Conservation (phyloP, 2,329 filamentous ascomycete species). For the Fusarium sp. region DNA sequence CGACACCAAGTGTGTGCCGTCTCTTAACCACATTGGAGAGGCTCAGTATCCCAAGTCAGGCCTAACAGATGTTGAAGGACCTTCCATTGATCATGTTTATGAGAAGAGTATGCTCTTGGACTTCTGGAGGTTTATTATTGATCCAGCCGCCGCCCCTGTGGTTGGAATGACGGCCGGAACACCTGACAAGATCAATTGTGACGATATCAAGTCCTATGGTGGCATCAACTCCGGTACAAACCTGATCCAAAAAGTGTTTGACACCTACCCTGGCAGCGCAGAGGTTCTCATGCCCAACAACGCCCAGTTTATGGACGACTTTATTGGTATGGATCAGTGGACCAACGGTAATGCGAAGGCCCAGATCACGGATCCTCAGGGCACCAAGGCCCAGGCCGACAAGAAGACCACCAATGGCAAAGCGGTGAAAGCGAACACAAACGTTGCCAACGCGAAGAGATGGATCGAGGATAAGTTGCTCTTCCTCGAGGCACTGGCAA, state of each 20-base stretch:
- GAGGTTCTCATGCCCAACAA: too few relatives aligned
- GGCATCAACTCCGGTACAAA: background rate
- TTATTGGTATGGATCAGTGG: constrained; percentile 25
- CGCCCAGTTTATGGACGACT: constrained; percentile 1
- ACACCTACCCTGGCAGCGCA: constrained; percentile 3
- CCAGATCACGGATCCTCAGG: background rate
- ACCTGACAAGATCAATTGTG: constrained; percentile 18
- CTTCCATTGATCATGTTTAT: constrained; percentile 22
- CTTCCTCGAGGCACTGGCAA: constrained; percentile 2
- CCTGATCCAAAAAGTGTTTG: constrained; percentile 1
- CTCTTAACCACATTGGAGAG: background rate
- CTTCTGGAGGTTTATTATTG: constrained; percentile 8
- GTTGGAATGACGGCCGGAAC: too few relatives aligned
- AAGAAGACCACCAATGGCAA: background rate
- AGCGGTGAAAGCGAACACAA: background rate
- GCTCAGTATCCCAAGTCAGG: background rate
- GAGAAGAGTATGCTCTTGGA: constrained; percentile 32
- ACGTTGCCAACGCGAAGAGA: background rate
- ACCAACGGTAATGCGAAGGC: constrained; percentile 19
- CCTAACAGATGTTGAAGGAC: background rate
- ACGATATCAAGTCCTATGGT: constrained; percentile 14
- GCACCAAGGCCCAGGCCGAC: background rate
- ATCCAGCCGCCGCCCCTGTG: background rate
- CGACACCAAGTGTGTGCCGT: background rate
- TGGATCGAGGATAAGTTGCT: background rate